Conservation (phyloP, 768 basidiomycete species). For the Pleurotus eryngii region DNA sequence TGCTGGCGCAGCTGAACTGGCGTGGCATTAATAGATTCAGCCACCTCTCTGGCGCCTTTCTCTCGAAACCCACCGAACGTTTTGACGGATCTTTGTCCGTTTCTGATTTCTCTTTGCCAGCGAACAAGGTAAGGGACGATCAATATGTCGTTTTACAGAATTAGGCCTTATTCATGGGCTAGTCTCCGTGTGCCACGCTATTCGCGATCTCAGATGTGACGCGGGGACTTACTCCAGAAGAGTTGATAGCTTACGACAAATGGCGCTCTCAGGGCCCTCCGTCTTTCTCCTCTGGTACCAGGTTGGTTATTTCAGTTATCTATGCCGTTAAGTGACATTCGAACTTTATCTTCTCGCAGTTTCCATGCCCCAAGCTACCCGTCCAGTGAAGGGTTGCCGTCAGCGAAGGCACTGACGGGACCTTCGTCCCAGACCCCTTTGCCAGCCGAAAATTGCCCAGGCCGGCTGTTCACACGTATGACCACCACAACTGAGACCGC, state of each 20-base stretch:
- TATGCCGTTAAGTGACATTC: background rate
- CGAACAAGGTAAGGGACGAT: background rate
- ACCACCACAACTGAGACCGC: conserved; percentile 38
- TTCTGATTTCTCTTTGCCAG: conserved; percentile 37
- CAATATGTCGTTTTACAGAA: background rate
- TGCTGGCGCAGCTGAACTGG: conserved; percentile 44
- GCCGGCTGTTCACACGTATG: conserved; percentile 41
- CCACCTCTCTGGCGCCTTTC: conserved; percentile 54
- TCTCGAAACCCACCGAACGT: conserved; percentile 29
- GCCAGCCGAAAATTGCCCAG: background rate
- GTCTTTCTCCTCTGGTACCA: background rate
- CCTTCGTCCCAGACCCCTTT: background rate
- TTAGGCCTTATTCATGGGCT: background rate
- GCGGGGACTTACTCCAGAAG: conserved; percentile 49
- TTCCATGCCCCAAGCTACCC: conserved; percentile 52
- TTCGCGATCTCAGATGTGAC: conserved; percentile 53
- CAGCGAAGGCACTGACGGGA: conserved; percentile 31
- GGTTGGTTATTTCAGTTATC: conserved; percentile 9
- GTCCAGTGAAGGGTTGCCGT: conserved; percentile 58
- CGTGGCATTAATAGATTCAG: conserved; percentile 51
- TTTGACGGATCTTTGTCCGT: conserved; percentile 21
- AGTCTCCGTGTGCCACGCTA: conserved; percentile 9
- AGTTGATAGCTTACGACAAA: conserved; percentile 32
- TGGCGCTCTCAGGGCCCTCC: conserved; percentile 27
- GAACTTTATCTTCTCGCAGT: conserved; percentile 24